Evolutionary conservation across 192 early-diverging fungal genomes (phyloP), one percentile per base, ranked within the genome.

Genomic region (Coemansia sp.): DNA sequence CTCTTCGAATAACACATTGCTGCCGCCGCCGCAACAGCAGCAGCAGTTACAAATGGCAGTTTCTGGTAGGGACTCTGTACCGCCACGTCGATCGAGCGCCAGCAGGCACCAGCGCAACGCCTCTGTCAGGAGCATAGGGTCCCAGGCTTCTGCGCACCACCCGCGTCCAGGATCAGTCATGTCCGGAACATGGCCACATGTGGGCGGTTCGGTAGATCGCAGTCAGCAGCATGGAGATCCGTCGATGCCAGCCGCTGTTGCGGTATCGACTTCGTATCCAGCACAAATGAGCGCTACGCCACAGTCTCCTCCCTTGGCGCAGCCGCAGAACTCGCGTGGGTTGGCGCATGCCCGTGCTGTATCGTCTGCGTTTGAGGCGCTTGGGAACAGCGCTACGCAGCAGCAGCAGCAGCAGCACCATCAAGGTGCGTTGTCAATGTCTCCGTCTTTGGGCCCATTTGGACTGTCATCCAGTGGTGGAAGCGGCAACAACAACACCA

Each of bases 321-420:
- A 46, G 60, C 20, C 33, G n/a, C 61, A 45, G 18, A 71, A 66
- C 46, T 53, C 77, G 14, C 71, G 77, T 14, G 78, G 72, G 9
- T 51, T 71, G 34, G 72, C 73, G 1, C 78, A 81, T 38, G 73
- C 78, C 5, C 73, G 73, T 5, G 78, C 78, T 2, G 73, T 81
- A 7, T 81, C 78, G 21, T 81, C 78, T 0, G 78, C 78, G 2
- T 81, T 76, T 56, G 78, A 81, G 36, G 73, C 78, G 0, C 66
- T 81, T 35, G 48, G 69, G 35, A 71, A 72, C 20, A 46, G 49
- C 12, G 44, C 72, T 0, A 39, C 61, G 65, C 77, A 1, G n/a
- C 64, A 14, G 60, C 39, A 11, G 33, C 18, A 30, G 30, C 30
- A 30, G 30, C 30, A n/a, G 20, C n/a, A n/a, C n/a, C n/a, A n/a